Evolutionary conservation across 352 stramenopile genomes (phyloP).

Genomic region (Globisporangium mamillatum): DNA sequence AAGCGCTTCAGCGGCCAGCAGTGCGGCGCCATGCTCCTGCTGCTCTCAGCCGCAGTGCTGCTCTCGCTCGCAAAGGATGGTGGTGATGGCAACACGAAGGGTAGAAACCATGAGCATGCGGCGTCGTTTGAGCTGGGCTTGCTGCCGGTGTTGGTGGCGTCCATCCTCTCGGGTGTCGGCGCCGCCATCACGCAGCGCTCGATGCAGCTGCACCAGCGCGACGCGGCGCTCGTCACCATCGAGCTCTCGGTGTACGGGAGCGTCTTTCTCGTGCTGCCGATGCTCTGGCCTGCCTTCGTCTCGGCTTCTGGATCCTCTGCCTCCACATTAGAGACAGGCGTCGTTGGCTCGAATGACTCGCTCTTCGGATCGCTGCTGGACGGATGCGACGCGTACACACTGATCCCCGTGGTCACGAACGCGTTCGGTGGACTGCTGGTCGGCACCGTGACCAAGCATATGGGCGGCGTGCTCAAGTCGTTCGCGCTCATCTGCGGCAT

Average conservation of each 20-base stretch:
- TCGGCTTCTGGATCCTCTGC: conserved; percentile 1
- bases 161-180: conserved; percentile 71
- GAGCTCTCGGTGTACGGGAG: conserved; percentile 78
- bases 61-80: conserved; percentile 64
- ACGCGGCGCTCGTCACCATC: conserved; percentile 75
- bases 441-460: conserved; percentile 85
- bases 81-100: not conserved
- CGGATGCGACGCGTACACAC: conserved; percentile 70
- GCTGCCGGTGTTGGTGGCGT: conserved; percentile 65
- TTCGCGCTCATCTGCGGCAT: conserved; percentile 89
- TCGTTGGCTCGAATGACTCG: not conserved
- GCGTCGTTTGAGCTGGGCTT: conserved; percentile 62
- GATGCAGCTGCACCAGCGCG: conserved; percentile 71
- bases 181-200: conserved; percentile 75
- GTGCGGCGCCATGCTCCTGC: conserved; percentile 67
- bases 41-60: conserved; percentile 63
- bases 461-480: conserved; percentile 89
- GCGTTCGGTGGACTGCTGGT: conserved; percentile 82
- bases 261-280: conserved; percentile 59
- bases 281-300: conserved; percentile 33
- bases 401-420: conserved; percentile 81
- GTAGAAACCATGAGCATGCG: conserved; percentile 6
- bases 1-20: conserved; percentile 68
- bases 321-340: conserved; percentile 5
- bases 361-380: conserved; percentile 42